Base-by-base conservation (phyloP, 768 basidiomycete species). In the Collybia sp. region DNA sequence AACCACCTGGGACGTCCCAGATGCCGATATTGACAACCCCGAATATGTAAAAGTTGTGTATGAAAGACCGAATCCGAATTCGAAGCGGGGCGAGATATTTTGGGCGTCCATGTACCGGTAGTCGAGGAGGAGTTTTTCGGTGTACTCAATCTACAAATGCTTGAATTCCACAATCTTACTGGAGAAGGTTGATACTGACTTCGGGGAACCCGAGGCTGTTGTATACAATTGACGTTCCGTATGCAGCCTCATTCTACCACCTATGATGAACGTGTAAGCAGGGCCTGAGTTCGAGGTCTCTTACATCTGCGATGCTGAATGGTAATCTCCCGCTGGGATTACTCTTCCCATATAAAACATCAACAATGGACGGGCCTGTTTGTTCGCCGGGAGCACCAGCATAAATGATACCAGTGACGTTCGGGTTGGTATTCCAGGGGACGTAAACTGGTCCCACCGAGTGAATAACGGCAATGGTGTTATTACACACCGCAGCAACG, bases 11-110 rank as follows among this genome's bases (percentile, higher is more conserved):
- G 73, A 82, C 62, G 2, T 62, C 65, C n/a, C 72, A 66, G 13
- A 53, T 47, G 8, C 57, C 44, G 3, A 85, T 60, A 45, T 69
- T 66, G 12, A 58, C 59, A 30, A 88, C 64, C 2, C 69, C 52
- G 10, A 93, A 61, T 91, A 94, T 30, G 75, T 63, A 62, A 94
- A 97, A 2, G 66, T 75, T 33, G 93, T 86, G 68, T 96, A 97
- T 46, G 83, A 87, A 57, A 94, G 61, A 0, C 93, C 93, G 59
- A 83, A 94, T 4, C 93, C 93, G 60, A 97, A 97, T 58, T 90
- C 88, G 57, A 81, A 92, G 32, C 87, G 85, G 3, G 90, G 90
- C 0, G 72, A 73, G 51, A 91, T 88, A 50, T 83, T 77, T 62
- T 78, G 68, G 45, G 81, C 73, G 45, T 87, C 85, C 51, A 87